Conservation (phyloP, 345 rosid species). For the Rhizophora mangle region DNA sequence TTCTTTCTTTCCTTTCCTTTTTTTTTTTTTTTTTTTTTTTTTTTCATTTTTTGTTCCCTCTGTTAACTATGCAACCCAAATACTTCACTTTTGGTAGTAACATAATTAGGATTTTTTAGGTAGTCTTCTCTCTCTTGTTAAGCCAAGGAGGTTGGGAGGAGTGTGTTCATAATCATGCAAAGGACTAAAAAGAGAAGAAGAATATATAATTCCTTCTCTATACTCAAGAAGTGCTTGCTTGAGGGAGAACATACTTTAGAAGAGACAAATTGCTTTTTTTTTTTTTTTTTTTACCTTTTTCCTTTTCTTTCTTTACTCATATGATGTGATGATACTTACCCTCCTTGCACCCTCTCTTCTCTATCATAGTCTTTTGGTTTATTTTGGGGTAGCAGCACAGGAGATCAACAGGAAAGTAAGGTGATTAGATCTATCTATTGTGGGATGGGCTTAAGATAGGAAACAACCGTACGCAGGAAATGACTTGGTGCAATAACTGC, state of each 20-base stretch:
- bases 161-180: slow-evolving; percentile 3
- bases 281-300: slow-evolving; percentile 13
- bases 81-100: neutral
- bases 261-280: slow-evolving; percentile 41
- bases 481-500: slow-evolving; percentile 97
- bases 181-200: slow-evolving; percentile 44
- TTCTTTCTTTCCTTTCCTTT: neutral
- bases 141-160: slow-evolving; percentile 18
- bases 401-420: slow-evolving; percentile 15
- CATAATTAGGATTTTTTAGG: slow-evolving; percentile 27
- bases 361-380: slow-evolving; percentile 28
- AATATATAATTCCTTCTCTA: slow-evolving; percentile 53
- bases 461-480: slow-evolving; percentile 18
- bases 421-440: slow-evolving; percentile 14
- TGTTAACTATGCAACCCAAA: neutral
- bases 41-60: neutral
- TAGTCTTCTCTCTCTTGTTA: slow-evolving; percentile 5
- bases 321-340: slow-evolving; percentile 7
- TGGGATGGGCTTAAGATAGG: slow-evolving; percentile 39
- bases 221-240: slow-evolving; percentile 42
- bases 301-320: slow-evolving; percentile 15
- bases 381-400: slow-evolving; percentile 35
- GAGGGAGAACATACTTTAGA: slow-evolving; percentile 37
- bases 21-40: no score
- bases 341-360: slow-evolving; percentile 3